A percentile compares a stretch with the other conserved stretches of the same genome.
phyloP scores from a whole-genome alignment of 176 grass and related monocot species.

The Eremochloa ophiuroides region DNA sequence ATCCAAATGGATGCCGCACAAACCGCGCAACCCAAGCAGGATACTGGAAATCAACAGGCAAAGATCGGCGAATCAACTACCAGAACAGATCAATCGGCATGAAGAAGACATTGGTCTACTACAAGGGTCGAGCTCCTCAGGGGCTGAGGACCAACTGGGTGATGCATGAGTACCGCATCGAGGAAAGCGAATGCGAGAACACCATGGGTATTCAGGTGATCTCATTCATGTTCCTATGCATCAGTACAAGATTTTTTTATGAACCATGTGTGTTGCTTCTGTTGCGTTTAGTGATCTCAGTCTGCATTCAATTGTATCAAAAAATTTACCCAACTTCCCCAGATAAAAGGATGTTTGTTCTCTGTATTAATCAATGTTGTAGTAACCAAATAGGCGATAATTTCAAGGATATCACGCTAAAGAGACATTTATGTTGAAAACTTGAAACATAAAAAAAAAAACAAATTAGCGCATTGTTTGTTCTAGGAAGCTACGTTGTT shows the following conservation, averaged over 20 bases:
- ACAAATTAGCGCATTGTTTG: constrained; percentile 20
- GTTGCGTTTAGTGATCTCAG: constrained; percentile 2
- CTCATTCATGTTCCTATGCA: constrained; percentile 12
- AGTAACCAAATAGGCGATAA: not conserved
- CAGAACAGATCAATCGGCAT: constrained; percentile 90
- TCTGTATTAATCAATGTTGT: not conserved
- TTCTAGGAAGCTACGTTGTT: constrained; percentile 48
- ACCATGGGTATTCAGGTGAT: constrained; percentile 88
- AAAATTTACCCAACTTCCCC: not conserved
- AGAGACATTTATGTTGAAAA: not conserved
- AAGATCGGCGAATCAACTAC: constrained; percentile 67
- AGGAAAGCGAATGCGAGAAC: constrained; percentile 88
- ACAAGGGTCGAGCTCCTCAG: constrained; percentile 87
- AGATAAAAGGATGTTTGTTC: not conserved
- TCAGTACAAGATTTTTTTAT: constrained; percentile 4
- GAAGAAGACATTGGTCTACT: constrained; percentile 99
- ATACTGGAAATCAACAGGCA: constrained; percentile 98
- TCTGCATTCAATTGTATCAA: constrained; percentile 7
- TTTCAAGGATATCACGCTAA: not conserved
- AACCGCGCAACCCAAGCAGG: constrained; percentile 80
- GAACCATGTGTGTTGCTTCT: constrained; percentile 1
- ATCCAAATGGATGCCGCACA: constrained; percentile 87
- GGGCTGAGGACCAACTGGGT: constrained; percentile 84
- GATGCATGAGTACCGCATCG: constrained; percentile 98
- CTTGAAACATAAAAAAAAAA: constrained; percentile 17